Evolutionary conservation across 345 rosid species (phyloP).

Genomic region (Gossypium herbaceum): DNA sequence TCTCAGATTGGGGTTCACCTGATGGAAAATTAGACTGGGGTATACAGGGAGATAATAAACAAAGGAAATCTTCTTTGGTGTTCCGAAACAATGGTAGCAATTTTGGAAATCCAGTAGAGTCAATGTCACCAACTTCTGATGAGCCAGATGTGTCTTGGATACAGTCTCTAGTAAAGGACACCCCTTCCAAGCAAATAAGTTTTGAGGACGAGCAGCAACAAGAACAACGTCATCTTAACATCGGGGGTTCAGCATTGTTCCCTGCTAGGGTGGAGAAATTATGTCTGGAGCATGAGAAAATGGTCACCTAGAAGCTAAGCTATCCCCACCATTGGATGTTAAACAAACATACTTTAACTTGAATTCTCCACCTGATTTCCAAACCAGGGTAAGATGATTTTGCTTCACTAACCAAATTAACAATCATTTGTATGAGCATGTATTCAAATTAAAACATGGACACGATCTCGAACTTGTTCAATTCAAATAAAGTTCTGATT

Average conservation of each 20-base stretch:
- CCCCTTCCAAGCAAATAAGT: slow-evolving; percentile 30
- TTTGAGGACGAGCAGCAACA: slow-evolving; percentile 32
- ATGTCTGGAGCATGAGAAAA: slow-evolving; percentile 71
- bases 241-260: slow-evolving; percentile 34
- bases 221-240: slow-evolving; percentile 30
- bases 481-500: not conserved
- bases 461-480: not conserved
- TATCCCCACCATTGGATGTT: slow-evolving; percentile 33
- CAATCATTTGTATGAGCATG: not conserved
- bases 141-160: slow-evolving; percentile 85
- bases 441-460: not conserved
- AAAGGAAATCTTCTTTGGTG: slow-evolving; percentile 65
- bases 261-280: slow-evolving; percentile 78
- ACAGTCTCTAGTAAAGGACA: slow-evolving; percentile 60
- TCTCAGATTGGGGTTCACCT: slow-evolving; percentile 73
- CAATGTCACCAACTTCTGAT: slow-evolving; percentile 29
- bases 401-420: no score
- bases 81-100: slow-evolving; percentile 37
- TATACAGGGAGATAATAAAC: slow-evolving; percentile 58
- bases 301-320: slow-evolving; percentile 47
- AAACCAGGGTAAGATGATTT: slow-evolving; percentile 14
- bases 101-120: slow-evolving; percentile 11
- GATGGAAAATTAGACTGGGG: slow-evolving; percentile 86
- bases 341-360: slow-evolving; percentile 31
- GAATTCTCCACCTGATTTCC: slow-evolving; percentile 24